Conservation (phyloP, 768 basidiomycete species). For the Hygrocybe coccinea region DNA sequence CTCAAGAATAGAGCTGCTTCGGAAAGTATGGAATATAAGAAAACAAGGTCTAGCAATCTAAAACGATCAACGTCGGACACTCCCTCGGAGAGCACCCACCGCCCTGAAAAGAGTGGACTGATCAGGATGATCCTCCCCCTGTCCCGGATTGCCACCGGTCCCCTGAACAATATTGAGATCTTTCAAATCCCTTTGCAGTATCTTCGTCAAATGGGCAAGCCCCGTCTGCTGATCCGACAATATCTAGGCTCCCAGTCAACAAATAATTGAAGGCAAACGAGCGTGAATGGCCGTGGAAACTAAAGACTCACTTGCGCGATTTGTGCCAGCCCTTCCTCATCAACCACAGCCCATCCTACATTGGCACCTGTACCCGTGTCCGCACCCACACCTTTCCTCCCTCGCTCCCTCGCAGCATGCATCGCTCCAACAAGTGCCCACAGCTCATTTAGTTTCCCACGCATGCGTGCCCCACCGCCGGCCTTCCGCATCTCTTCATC, state of each 20-base stretch:
- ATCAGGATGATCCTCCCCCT: slow-evolving; percentile 15
- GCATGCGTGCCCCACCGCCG: slow-evolving; percentile 45
- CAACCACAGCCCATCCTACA: slow-evolving; percentile 75
- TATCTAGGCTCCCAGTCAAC: slow-evolving; percentile 43
- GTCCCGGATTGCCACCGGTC: slow-evolving; percentile 15
- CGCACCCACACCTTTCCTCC: slow-evolving; percentile 30
- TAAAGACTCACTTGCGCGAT: slow-evolving; percentile 59
- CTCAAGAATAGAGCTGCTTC: too few relatives aligned
- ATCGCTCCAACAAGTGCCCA: slow-evolving; percentile 82
- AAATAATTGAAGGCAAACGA: not conserved
- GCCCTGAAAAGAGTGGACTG: slow-evolving; percentile 34
- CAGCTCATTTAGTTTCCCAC: slow-evolving; percentile 73
- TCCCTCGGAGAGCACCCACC: slow-evolving; percentile 33
- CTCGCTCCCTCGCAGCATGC: slow-evolving; percentile 53
- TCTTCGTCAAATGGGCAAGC: slow-evolving; percentile 72
- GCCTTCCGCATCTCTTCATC: slow-evolving; percentile 60
- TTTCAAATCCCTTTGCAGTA: slow-evolving; percentile 56
- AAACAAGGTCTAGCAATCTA: too few relatives aligned
- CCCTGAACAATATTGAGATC: slow-evolving; percentile 66
- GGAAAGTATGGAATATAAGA: too few relatives aligned
- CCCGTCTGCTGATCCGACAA: slow-evolving; percentile 75
- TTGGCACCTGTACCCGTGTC: slow-evolving; percentile 35
- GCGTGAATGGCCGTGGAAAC: slow-evolving; percentile 6
- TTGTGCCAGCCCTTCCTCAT: slow-evolving; percentile 76
- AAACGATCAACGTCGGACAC: slow-evolving; percentile 30